phyloP scores from a whole-genome alignment of 208 protist species.

The Acanthamoeba quina region DNA sequence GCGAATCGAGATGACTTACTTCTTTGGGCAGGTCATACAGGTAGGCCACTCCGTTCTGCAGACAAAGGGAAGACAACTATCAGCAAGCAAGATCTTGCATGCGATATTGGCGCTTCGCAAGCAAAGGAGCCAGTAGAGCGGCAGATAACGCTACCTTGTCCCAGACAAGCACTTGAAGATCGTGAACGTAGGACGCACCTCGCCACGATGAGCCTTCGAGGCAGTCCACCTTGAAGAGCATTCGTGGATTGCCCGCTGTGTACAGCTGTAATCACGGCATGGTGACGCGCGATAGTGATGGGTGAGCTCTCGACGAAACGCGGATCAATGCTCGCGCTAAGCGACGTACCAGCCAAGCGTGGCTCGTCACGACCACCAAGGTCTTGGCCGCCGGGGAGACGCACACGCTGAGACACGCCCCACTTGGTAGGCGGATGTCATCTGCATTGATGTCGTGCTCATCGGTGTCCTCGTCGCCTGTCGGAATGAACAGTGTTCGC shows the following conservation, averaged over 20 bases:
- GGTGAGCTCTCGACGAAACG: background rate
- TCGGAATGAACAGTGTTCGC: background rate
- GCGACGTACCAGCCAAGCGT: conserved; percentile 16
- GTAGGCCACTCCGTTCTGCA: conserved; percentile 23
- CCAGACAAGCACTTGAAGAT: conserved; percentile 35
- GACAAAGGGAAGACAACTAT: background rate
- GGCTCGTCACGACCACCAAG: background rate
- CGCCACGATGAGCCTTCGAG: conserved; percentile 27
- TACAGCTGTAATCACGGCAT: background rate
- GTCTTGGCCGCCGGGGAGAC: conserved; percentile 49
- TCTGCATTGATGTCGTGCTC: conserved; percentile 53
- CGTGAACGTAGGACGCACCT: conserved; percentile 44
- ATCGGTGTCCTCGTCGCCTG: background rate
- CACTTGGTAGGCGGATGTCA: conserved; percentile 30
- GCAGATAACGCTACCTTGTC: background rate
- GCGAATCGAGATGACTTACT: background rate
- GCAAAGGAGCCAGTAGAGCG: too few relatives aligned
- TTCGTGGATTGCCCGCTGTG: background rate
- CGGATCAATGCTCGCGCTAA: background rate
- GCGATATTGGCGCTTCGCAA: background rate
- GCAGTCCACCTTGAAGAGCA: conserved; percentile 25
- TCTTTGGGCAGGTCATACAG: conserved; percentile 31
- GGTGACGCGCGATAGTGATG: background rate
- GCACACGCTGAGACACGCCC: conserved; percentile 6
- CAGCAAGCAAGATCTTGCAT: background rate